Evolutionary conservation across 331 rosid species (phyloP).

Genomic region (Erythrophleum ivorense): DNA sequence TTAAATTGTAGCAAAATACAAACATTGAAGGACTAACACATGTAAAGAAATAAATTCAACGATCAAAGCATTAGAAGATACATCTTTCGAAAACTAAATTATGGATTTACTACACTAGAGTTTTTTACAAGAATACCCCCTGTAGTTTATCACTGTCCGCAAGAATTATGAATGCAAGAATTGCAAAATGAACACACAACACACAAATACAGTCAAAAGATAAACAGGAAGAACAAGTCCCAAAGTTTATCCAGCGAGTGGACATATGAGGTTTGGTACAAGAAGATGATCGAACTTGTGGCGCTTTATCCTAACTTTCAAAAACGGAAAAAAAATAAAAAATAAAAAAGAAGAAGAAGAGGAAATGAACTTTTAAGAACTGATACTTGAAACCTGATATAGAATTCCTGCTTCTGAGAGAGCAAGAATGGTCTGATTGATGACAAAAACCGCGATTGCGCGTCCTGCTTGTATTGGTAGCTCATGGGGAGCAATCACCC

Average conservation of each 20-base stretch:
- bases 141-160: background rate
- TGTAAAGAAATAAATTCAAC: background rate
- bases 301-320: background rate
- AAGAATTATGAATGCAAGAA: background rate
- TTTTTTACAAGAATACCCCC: background rate
- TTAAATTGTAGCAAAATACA: background rate
- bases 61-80: background rate
- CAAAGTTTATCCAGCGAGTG: background rate
- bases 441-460: constrained; percentile 66
- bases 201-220: background rate
- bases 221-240: background rate
- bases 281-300: background rate
- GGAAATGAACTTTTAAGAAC: background rate
- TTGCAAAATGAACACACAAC: background rate
- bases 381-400: constrained; percentile 61
- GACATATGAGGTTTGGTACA: background rate
- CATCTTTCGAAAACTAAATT: background rate
- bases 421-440: constrained; percentile 79
- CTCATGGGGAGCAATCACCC: constrained; percentile 91
- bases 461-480: constrained; percentile 65
- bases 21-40: background rate
- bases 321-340: too few species aligned
- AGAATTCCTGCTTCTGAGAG: constrained; percentile 77
- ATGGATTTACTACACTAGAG: background rate
- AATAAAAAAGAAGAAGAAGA: background rate